These are phyloP conservation scores for Sporothrix humicola DNA, from an alignment of 2,329 filamentous ascomycete genomes.

Conservation along the genomic window DNA sequence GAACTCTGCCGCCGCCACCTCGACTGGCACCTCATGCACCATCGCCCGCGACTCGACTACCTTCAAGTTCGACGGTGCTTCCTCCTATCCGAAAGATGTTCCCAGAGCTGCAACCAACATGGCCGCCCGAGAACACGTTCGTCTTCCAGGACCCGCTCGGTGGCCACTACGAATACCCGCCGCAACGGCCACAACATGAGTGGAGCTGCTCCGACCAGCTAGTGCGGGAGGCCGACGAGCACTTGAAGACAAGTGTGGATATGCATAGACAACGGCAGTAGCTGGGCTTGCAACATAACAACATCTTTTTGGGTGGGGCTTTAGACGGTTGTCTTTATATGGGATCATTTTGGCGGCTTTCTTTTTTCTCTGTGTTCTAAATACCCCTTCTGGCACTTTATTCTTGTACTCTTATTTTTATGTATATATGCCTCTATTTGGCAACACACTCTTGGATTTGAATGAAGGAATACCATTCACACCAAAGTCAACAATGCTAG, in stretches of 20 bases:
- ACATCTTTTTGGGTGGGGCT: neutral
- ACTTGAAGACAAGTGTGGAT: constrained; percentile 6
- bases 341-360: too few species aligned
- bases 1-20: neutral
- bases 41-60: neutral
- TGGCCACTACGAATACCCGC: constrained; percentile 29
- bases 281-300: neutral
- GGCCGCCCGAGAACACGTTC: constrained; percentile 24
- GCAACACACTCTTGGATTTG: neutral
- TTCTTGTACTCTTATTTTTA: neutral
- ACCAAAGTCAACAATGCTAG: neutral
- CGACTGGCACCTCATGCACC: neutral
- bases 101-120: constrained; percentile 7
- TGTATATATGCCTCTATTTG: constrained; percentile 2
- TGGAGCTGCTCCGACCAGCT: constrained; percentile 37
- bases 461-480: neutral
- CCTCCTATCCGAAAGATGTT: constrained; percentile 31
- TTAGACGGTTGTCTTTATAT: too few species aligned
- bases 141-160: constrained; percentile 30
- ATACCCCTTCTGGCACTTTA: constrained; percentile 7
- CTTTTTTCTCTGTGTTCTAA: constrained; percentile 6
- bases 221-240: constrained; percentile 33
- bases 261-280: neutral
- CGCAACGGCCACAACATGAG: constrained; percentile 26
- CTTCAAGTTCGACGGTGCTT: neutral